phyloP scores from a whole-genome alignment of 1,284 basidiomycete species.

The Ustanciosporium gigantosporum region DNA sequence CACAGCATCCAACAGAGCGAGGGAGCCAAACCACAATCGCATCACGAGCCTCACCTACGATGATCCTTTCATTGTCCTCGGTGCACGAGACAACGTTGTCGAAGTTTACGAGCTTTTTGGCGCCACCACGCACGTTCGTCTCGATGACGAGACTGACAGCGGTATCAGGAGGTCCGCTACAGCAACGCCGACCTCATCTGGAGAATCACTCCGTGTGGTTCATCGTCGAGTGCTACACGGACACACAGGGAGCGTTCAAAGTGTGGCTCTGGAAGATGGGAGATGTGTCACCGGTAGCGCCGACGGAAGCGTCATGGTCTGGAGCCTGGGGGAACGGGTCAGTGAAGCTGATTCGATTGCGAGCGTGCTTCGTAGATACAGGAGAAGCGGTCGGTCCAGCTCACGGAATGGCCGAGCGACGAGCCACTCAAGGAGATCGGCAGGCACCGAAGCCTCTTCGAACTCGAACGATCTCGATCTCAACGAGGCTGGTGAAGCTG shows the following conservation, averaged over 20 bases:
- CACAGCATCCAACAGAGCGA: not conserved
- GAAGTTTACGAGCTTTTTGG: conserved; percentile 51
- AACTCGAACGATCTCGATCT: conserved; percentile 3
- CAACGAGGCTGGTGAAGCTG: conserved; percentile 10
- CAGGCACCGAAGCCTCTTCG: too few species aligned
- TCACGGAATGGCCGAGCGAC: not conserved
- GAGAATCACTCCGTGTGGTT: conserved; percentile 19
- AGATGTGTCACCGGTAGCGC: conserved; percentile 54
- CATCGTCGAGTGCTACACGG: conserved; percentile 55
- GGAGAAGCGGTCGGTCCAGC: conserved; percentile 1
- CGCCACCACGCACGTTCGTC: conserved; percentile 12
- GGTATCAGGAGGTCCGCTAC: conserved; percentile 10
- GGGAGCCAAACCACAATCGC: not conserved
- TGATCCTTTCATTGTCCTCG: conserved; percentile 53
- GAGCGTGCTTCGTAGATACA: conserved; percentile 6
- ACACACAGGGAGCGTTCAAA: conserved; percentile 55
- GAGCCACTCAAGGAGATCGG: too few species aligned
- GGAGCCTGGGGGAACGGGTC: conserved; percentile 40
- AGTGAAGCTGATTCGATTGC: conserved; percentile 31
- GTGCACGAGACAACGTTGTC: conserved; percentile 51
- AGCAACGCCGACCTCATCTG: conserved; percentile 8
- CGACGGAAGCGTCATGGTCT: conserved; percentile 59
- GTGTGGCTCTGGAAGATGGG: conserved; percentile 50
- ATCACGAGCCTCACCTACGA: conserved; percentile 47
- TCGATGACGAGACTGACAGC: not conserved